Conservation (phyloP, 768 basidiomycete genomes). For the Hortiboletus campestris region DNA sequence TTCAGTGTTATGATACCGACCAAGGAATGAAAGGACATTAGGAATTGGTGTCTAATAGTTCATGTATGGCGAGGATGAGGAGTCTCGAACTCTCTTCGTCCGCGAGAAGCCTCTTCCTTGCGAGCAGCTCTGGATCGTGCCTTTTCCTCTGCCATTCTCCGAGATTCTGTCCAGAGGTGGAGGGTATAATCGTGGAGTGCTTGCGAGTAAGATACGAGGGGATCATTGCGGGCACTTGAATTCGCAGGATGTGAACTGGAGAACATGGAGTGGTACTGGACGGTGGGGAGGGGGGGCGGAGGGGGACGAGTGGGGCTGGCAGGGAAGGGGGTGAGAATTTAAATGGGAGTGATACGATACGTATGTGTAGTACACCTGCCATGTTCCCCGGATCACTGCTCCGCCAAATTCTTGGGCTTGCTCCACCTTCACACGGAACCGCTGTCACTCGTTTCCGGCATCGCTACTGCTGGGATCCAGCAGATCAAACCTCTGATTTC, state of each 20-base stretch:
- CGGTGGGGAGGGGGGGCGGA: slow-evolving; percentile 6
- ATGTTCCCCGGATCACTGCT: slow-evolving; percentile 23
- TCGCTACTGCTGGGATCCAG: neutral
- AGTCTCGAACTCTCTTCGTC: slow-evolving; percentile 22
- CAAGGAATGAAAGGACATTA: neutral
- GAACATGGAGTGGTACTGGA: slow-evolving; percentile 15
- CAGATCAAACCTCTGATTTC: slow-evolving; percentile 1
- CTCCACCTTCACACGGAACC: slow-evolving; percentile 27
- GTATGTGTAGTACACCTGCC: slow-evolving; percentile 10
- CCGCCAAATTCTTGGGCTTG: slow-evolving; percentile 21
- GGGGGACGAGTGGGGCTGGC: slow-evolving; percentile 9
- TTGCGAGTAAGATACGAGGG: slow-evolving; percentile 57
- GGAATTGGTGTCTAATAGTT: slow-evolving; percentile 7
- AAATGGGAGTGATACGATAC: slow-evolving; percentile 17
- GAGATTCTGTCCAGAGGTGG: slow-evolving; percentile 63
- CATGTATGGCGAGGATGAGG: slow-evolving; percentile 10
- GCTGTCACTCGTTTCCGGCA: slow-evolving; percentile 8
- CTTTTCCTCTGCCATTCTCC: slow-evolving; percentile 55
- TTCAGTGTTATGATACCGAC: slow-evolving; percentile 16
- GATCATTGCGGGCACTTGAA: slow-evolving; percentile 22
- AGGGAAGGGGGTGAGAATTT: slow-evolving; percentile 19
- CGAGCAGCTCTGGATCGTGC: slow-evolving; percentile 32
- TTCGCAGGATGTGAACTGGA: slow-evolving; percentile 7
- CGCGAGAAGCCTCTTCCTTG: slow-evolving; percentile 27
- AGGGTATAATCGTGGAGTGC: slow-evolving; percentile 68